These are phyloP conservation scores for Trichoderma pleuroti DNA, from an alignment of 2,329 filamentous ascomycete species.

Conservation along the genomic window DNA sequence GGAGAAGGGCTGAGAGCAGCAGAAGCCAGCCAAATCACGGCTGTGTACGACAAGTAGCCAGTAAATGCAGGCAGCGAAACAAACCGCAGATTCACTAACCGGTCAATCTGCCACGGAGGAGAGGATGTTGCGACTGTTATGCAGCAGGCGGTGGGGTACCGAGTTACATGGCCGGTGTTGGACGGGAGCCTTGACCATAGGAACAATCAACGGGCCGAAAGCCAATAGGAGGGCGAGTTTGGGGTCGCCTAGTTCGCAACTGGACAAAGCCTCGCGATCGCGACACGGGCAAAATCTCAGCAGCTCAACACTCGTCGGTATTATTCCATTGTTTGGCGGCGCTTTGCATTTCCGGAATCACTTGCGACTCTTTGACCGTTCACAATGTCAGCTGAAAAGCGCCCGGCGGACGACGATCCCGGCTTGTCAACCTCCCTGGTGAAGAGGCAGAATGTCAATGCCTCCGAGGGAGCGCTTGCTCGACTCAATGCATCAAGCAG, in stretches of 20 bases:
- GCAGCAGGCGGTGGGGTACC: slow-evolving; percentile 11
- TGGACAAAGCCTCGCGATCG: slow-evolving; percentile 14
- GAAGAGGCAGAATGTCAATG: slow-evolving; percentile 75
- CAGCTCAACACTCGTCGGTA: neutral
- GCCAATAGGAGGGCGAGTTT: slow-evolving; percentile 26
- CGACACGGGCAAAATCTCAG: neutral
- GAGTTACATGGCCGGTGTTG: slow-evolving; percentile 23
- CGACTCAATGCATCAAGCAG: slow-evolving; percentile 49
- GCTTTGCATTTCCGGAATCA: neutral
- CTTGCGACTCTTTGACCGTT: neutral
- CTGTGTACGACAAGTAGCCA: neutral
- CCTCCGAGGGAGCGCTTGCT: slow-evolving; percentile 46
- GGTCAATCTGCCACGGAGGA: neutral
- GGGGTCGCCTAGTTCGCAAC: slow-evolving; percentile 11
- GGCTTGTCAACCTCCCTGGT: slow-evolving; percentile 76
- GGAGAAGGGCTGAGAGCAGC: neutral
- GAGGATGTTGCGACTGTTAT: neutral
- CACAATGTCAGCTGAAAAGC: slow-evolving; percentile 86
- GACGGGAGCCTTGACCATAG: slow-evolving; percentile 24
- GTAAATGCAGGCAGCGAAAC: neutral
- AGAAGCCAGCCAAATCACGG: neutral
- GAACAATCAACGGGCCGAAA: slow-evolving; percentile 37
- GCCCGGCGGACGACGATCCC: slow-evolving; percentile 82
- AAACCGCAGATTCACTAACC: neutral
- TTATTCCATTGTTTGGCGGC: neutral